Base-by-base conservation (phyloP, 2,329 filamentous ascomycete genomes). In the Pestalotiopsis sp. region DNA sequence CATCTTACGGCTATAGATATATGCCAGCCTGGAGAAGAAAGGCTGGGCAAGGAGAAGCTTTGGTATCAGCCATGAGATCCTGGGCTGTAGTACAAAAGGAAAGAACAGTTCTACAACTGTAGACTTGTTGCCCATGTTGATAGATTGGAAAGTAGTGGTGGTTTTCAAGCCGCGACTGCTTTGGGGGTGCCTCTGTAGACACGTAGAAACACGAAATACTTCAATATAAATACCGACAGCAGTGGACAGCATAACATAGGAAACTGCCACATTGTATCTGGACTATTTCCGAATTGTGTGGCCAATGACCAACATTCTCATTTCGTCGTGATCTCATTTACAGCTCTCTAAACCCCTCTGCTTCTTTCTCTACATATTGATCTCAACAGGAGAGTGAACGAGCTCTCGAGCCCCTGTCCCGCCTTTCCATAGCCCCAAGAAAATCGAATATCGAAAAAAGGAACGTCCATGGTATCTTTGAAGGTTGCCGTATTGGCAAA, bases 241-340 rank as follows among this genome's bases (percentile, higher is more conserved):
- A 52, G 6, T 9, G 31, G 23, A 23, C 23, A 36, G 9, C 31
- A 9, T 36, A 36, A 6, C 31, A 9, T 2, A 36, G 31, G 31
- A 36, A 36, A 36, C 7, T 9, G 31, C 7, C 31, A 36, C 7
- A 9, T 36, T 9, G 31, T 36, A 36, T 36, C 31, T 36, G 31
- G 31, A 36, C 31, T 36, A 36, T 36, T 36, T 36, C 31, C 14
- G 6, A 63, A 36, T 4, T 23, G 49, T 13, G 23, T 60, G 57
- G 17, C 23, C 31, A 65, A 13, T 36, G 27, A 36, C 62, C 23
- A 11, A 65, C 63, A 67, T 69, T 69, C 58, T 69, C 68, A 69
- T 66, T 69, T 36, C 27, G 63, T 69, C 68, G 41, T 69, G 52
- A 69, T 67, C 68, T 63, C 68, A 66, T 69, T 52, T 62, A 58